Conservation (phyloP, 1,284 basidiomycete genomes). For the Naganishia liquefaciens region DNA sequence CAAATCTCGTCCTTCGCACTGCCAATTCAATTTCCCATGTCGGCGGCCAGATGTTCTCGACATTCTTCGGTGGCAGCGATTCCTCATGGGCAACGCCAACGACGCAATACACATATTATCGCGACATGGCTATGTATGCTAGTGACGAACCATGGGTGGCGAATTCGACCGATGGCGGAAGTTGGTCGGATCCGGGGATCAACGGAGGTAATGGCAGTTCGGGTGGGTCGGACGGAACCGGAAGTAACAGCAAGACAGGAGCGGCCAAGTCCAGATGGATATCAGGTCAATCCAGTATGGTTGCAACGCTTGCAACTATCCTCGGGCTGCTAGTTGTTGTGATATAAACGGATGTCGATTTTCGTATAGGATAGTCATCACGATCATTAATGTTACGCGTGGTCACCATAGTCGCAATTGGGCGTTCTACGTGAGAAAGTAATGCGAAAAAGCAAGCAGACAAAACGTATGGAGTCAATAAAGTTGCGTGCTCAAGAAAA, state of each 20-base stretch:
- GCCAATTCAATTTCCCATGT: conserved; percentile 40
- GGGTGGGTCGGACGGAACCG: background rate
- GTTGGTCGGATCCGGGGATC: background rate
- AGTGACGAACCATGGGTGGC: background rate
- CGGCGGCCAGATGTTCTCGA: conserved; percentile 47
- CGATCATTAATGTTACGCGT: too few relatives aligned
- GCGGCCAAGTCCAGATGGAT: background rate
- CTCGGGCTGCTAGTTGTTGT: too few relatives aligned
- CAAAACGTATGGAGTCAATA: too few relatives aligned
- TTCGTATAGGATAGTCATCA: too few relatives aligned
- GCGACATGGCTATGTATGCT: conserved; percentile 41
- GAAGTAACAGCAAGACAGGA: background rate
- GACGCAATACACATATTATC: conserved; percentile 49
- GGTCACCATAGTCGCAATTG: too few relatives aligned
- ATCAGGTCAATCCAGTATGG: background rate
- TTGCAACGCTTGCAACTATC: too few relatives aligned
- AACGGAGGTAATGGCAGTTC: background rate
- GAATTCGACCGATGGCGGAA: background rate
- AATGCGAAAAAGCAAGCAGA: too few relatives aligned
- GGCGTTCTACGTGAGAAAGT: too few relatives aligned
- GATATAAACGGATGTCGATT: too few relatives aligned
- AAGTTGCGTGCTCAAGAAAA: too few relatives aligned
- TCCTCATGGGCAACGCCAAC: conserved; percentile 49
- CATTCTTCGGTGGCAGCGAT: conserved; percentile 55
- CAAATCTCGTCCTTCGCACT: conserved; percentile 48